These are phyloP conservation scores for Daldinia sp. DNA, from an alignment of 2,329 filamentous ascomycete genomes.

Conservation along the genomic window DNA sequence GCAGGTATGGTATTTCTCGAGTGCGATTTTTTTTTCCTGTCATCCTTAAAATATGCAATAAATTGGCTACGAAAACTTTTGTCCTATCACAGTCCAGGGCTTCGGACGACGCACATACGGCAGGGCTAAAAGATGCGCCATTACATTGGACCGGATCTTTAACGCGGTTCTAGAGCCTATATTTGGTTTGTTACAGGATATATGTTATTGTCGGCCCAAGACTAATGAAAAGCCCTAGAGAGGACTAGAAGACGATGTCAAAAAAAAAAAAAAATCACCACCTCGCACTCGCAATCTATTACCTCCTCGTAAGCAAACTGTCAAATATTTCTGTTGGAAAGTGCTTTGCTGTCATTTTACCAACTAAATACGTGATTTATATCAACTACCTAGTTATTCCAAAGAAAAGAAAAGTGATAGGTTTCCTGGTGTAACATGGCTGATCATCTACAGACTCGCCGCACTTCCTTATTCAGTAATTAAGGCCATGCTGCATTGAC, in stretches of 20 bases:
- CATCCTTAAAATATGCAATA: constrained; percentile 33
- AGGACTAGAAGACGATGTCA: background rate
- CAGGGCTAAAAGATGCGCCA: constrained; percentile 27
- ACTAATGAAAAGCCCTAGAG: constrained; percentile 8
- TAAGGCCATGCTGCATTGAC: constrained; percentile 18
- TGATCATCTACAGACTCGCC: constrained; percentile 22
- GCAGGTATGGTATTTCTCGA: constrained; percentile 18
- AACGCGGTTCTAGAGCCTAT: constrained; percentile 27
- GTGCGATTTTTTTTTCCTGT: constrained; percentile 31
- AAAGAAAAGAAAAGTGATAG: constrained; percentile 11
- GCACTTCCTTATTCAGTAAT: constrained; percentile 15
- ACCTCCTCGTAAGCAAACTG: constrained; percentile 14
- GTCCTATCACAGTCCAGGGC: constrained; percentile 30
- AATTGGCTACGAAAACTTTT: constrained; percentile 37
- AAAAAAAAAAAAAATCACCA: background rate
- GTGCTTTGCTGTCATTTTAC: constrained; percentile 13
- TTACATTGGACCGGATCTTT: constrained; percentile 37
- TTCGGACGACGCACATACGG: constrained; percentile 18
- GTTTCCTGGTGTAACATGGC: constrained; percentile 28
- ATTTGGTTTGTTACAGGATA: constrained; percentile 17
- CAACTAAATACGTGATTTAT: constrained; percentile 13
- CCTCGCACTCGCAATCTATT: constrained; percentile 31
- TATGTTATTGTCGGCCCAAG: constrained; percentile 5
- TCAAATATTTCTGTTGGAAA: background rate
- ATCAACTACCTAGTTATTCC: constrained; percentile 5